Conservation (phyloP, 306 rosid species). For the Glycine tomentella region DNA sequence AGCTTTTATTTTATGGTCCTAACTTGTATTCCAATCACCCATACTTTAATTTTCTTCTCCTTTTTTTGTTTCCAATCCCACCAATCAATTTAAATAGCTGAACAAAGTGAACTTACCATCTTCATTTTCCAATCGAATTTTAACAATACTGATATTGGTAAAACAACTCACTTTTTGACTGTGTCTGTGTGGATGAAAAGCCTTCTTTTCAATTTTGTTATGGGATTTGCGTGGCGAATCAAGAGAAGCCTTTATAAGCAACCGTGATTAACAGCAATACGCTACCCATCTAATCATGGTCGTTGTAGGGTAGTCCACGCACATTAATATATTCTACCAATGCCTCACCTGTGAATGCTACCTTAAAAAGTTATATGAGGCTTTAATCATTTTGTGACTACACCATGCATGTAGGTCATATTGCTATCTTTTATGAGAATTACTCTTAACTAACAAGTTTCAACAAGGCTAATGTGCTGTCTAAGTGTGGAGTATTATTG, state of each 20-base stretch:
- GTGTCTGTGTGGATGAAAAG: conserved; percentile 4
- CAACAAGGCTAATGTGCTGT: neutral
- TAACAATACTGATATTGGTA: too few species aligned
- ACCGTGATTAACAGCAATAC: conserved; percentile 44
- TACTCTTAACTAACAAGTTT: conserved; percentile 9
- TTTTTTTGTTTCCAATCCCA: too few species aligned
- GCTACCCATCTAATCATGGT: conserved; percentile 29
- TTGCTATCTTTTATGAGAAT: neutral
- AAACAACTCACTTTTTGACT: neutral
- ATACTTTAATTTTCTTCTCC: too few species aligned
- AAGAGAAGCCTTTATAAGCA: conserved; percentile 43
- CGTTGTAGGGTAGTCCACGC: conserved; percentile 16
- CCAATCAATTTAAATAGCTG: neutral
- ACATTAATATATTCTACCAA: conserved; percentile 26
- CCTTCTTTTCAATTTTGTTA: neutral
- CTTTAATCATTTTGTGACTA: too few species aligned
- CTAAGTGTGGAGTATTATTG: conserved; percentile 10
- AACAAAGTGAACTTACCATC: neutral
- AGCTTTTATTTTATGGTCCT: too few species aligned
- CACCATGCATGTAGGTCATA: neutral
- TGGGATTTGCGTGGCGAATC: neutral
- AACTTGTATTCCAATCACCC: too few species aligned
- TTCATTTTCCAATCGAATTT: neutral
- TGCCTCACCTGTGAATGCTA: too few species aligned
- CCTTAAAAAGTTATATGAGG: too few species aligned